Evolutionary conservation across 1,139 yeast species (phyloP), one percentile per base, ranked within the genome.

Genomic region (Blastobotrys aristatus): DNA sequence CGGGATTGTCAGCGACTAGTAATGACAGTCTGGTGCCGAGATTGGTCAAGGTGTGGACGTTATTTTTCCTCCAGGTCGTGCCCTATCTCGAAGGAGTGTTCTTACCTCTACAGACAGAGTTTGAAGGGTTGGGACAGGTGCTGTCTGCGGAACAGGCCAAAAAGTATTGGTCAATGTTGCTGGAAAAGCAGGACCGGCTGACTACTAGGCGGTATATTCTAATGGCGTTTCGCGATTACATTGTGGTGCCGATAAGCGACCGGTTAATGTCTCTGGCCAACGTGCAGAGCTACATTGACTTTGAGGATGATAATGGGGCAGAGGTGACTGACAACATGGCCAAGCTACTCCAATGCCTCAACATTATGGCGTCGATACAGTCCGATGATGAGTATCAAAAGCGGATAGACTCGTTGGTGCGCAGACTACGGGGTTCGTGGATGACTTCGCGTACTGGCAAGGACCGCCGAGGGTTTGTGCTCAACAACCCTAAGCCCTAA

Each of bases 31-130:
- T 67, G 24, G 47, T 70, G 17, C 58, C 56, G 4, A 57, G 62
- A 14, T 55, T 69, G 2, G 67, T 65, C n/a, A 64, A 64, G 8
- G 52, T 64, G 1, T 83, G 90, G 90, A 73, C 71, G 27, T 66
- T 68, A 33, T 82, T 81, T 59, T 77, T 76, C 52, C 66, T 71
- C 11, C 71, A 74, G 36, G 72, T 79, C 0, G 68, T 77, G 45
- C 80, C 80, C 45, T 79, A 80, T 56, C 65, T 82, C 34, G 75
- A 78, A 48, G 83, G 84, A 0, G 73, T 79, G 0, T 73, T 82
- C 48, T 57, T 80, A 34, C 88, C 89, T 0, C 57, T 83, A 21
- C 84, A 81, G 46, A 57, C 70, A 16, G 82, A 77, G 49, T 64
- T 75, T 46, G 71, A 68, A 17, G 75, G 73, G 1, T 48, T 51